These are phyloP conservation scores for Solanum ossicruentum DNA, from an alignment of 257 asterid genomes.

Conservation along the genomic window DNA sequence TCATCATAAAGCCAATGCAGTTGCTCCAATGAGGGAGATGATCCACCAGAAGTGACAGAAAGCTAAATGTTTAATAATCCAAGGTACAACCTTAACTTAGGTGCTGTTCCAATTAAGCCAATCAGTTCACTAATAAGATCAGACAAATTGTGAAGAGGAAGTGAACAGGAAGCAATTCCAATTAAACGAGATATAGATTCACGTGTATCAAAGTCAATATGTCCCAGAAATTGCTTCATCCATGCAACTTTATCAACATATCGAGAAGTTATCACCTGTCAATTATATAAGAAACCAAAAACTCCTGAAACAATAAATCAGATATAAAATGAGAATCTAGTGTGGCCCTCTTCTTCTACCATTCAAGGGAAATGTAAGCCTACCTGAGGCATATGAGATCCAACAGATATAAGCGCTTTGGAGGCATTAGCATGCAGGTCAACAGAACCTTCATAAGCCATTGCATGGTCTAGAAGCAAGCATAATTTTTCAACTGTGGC, in stretches of 20 bases:
- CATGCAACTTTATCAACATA: conserved; percentile 63
- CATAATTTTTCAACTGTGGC: conserved; percentile 52
- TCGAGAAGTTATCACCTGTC: conserved; percentile 66
- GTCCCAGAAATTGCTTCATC: conserved; percentile 70
- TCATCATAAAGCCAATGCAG: background rate
- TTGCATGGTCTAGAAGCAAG: conserved; percentile 70
- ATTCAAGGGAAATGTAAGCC: background rate
- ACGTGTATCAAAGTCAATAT: conserved; percentile 81
- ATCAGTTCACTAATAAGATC: conserved; percentile 54
- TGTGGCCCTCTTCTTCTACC: background rate
- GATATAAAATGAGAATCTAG: background rate
- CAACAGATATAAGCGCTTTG: conserved; percentile 73
- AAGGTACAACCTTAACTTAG: conserved; percentile 56
- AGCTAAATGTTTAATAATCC: background rate
- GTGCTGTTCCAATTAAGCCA: conserved; percentile 47
- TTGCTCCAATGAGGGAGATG: background rate
- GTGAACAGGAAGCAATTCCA: conserved; percentile 77
- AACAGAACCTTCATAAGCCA: conserved; percentile 78
- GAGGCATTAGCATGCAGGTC: conserved; percentile 93
- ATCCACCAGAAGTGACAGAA: background rate
- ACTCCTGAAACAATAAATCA: background rate
- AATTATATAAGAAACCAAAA: conserved; percentile 9
- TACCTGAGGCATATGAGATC: conserved; percentile 75
- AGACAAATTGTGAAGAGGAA: conserved; percentile 45
- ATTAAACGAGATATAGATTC: conserved; percentile 86